phyloP scores from a whole-genome alignment of 2,329 filamentous ascomycete species.

The Alternaria viburni region DNA sequence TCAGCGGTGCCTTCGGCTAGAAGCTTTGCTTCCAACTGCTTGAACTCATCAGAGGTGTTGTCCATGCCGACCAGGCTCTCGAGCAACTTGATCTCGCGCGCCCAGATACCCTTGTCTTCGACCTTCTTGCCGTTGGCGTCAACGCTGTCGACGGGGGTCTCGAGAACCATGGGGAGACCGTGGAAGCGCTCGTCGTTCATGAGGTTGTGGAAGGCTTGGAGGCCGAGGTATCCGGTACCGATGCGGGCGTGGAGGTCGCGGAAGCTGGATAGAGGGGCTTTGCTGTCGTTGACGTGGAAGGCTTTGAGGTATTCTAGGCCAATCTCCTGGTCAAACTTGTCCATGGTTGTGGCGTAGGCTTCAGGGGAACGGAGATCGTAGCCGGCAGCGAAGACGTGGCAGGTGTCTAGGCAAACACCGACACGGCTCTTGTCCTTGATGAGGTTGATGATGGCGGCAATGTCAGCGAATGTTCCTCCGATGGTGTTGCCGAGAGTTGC shows the following conservation, averaged over 20 bases:
- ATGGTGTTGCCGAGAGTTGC: constrained; percentile 84
- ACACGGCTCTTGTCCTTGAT: constrained; percentile 83
- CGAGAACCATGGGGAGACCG: constrained; percentile 86
- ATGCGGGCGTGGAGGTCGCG: constrained; percentile 96
- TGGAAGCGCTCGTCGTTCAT: constrained; percentile 82
- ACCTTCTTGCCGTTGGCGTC: constrained; percentile 67
- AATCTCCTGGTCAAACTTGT: constrained; percentile 77
- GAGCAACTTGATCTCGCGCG: constrained; percentile 90
- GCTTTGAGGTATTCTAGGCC: constrained; percentile 82
- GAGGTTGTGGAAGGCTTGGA: constrained; percentile 87
- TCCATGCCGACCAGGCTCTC: constrained; percentile 89
- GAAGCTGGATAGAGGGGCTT: constrained; percentile 81
- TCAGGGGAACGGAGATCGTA: constrained; percentile 83
- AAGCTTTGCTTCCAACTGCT: constrained; percentile 67
- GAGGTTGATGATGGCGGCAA: constrained; percentile 80
- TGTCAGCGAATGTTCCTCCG: constrained; percentile 83
- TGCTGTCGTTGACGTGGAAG: constrained; percentile 93
- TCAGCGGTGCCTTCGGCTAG: constrained; percentile 72
- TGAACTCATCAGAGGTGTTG: constrained; percentile 74
- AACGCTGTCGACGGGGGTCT: constrained; percentile 87
- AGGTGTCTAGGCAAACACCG: constrained; percentile 95
- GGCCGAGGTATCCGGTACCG: constrained; percentile 88
- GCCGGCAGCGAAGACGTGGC: constrained; percentile 92
- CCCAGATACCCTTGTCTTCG: constrained; percentile 87
- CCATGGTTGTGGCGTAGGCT: constrained; percentile 74